Base-by-base conservation (phyloP, 257 asterid genomes). In the Ilex aquifolium region DNA sequence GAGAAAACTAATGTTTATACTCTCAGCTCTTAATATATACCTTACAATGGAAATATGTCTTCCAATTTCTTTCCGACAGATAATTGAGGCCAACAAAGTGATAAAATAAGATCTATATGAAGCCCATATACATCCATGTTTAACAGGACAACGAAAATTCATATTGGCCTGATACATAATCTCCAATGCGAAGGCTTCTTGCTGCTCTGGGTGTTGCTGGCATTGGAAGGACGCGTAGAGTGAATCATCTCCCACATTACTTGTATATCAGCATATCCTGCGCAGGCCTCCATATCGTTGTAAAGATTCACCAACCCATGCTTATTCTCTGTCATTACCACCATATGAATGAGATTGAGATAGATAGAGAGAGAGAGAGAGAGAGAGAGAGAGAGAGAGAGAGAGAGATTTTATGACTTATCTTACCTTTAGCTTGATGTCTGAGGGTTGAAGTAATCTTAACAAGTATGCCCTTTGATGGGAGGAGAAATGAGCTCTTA, bases 211-310 rank as follows among this genome's bases (percentile, higher is more conserved):
- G 5, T 4, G 42, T 36, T 36, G 42, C 42, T 36, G 42, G 5
- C 42, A 36, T 36, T 36, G 42, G 42, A 4, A 36, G 77, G 68
- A 60, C 66, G 58, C 13, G 85, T 69, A 55, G 92, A 56, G 65
- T 80, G 84, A 51, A 82, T 70, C 72, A 84, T 79, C 64, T 87
- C 83, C 95, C 92, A 87, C 92, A 84, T 84, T 32, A 82, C 90
- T 48, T 78, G 79, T 59, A 83, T 83, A 72, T 87, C 93, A 69
- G 40, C 66, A 73, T 85, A 85, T 61, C 78, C 93, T 61, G 72
- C 80, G 52, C 85, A 85, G 15, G 82, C 88, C 77, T 85, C 95
- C 78, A 81, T 74, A 52, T 87, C 95, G 68, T 76, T 69, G 74
- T 76, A 77, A 32, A 87, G 73, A 32, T 58, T 55, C 27, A 77